Base-by-base conservation (phyloP, 805 yeast species). In the Candida broadrunensis region DNA sequence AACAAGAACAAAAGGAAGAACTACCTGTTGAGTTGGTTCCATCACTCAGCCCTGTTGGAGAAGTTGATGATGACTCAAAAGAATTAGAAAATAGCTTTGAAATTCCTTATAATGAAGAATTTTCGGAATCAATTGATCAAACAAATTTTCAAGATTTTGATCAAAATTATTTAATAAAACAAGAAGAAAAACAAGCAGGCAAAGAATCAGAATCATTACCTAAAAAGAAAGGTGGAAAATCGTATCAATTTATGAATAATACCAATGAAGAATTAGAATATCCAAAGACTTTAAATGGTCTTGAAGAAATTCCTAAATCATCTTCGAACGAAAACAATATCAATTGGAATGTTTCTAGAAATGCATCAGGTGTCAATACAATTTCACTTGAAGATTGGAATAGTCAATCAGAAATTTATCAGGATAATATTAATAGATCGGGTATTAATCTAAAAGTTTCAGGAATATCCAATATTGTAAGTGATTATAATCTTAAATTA, bases 311-410 rank as follows among this genome's bases (percentile, higher is more conserved):
- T 24, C 66, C 66, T 24, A 35, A 36, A 30, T 42, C 51, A 14
- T 30, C 45, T 14, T 21, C 34, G 19, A n/a, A n/a, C n/a, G 20
- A 34, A 5, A 12, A 12, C 29, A 39, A 21, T 17, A 29, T 24
- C 24, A 23, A 20, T 15, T 50, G 54, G 54, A 35, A 35, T 17
- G 27, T 17, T 9, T 7, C n/a, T 26, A 20, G 27, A 12, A 27
- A 35, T 13, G 27, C 30, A 3, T 15, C 21, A 6, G 36, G 41
- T 4, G 27, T 31, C 18, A 38, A 31, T 16, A 32, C 53, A 39
- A 60, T 67, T 14, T 55, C 66, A 7, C 48, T 59, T 9, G 48
- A 61, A 14, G 62, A 64, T 17, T 67, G 73, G 73, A 59, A 62
- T 19, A 48, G 43, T 5, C 51, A 55, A 36, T 40, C 51, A 17